A percentile compares a stretch with the other conserved stretches of the same genome.
Conservation (phyloP, 1,284 basidiomycete species). For the Cutaneotrichosporon sp. region DNA sequence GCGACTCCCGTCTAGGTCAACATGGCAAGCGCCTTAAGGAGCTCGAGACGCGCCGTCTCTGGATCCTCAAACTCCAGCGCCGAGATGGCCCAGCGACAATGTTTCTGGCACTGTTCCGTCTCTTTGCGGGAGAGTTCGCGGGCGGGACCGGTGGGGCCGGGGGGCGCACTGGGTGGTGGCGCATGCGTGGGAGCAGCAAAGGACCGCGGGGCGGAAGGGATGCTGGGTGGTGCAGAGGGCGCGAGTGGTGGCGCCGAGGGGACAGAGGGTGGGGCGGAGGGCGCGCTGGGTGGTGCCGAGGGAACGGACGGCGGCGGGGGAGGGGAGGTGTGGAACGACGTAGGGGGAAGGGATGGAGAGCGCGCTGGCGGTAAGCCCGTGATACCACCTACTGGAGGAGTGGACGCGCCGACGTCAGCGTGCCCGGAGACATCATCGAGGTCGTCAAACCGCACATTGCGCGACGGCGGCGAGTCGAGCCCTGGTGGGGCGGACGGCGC, state of each 20-base stretch:
- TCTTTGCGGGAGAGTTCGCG: conserved; percentile 29
- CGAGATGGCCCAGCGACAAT: conserved; percentile 83
- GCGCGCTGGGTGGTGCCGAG: neutral
- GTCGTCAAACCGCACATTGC: neutral
- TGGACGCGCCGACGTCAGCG: neutral
- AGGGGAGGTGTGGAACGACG: neutral
- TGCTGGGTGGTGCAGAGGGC: neutral
- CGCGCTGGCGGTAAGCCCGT: neutral
- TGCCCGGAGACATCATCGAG: too few relatives aligned
- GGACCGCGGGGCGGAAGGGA: neutral
- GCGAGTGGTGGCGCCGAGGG: conserved; percentile 1
- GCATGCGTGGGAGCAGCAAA: neutral
- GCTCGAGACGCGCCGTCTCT: conserved; percentile 72
- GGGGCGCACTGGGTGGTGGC: neutral
- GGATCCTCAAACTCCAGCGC: conserved; percentile 87
- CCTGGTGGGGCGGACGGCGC: neutral
- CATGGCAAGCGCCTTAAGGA: conserved; percentile 65
- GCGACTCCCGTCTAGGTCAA: conserved; percentile 44
- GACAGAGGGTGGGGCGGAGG: neutral
- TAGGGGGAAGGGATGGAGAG: neutral
- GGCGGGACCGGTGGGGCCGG: conserved; percentile 10
- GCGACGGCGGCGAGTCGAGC: neutral
- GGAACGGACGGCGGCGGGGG: neutral
- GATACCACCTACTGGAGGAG: conserved; percentile 5
- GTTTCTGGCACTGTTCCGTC: conserved; percentile 74